A percentile compares a stretch with the other conserved stretches of the same genome.
These are phyloP conservation scores for Gigaspora rosea DNA, from an alignment of 192 early-diverging fungal species.

Conservation along the genomic window DNA sequence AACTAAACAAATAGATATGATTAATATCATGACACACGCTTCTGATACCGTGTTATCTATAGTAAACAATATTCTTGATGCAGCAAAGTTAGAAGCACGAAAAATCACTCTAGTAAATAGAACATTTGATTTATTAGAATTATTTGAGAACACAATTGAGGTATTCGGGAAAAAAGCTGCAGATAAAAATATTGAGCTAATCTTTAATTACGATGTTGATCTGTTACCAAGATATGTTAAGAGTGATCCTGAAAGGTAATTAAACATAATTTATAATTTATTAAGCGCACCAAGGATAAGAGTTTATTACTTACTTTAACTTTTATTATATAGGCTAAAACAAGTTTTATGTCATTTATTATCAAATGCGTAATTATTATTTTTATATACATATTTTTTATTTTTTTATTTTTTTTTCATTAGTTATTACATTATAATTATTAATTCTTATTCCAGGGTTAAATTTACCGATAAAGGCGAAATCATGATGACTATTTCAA, in stretches of 20 bases:
- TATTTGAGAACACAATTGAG: conserved; percentile 42
- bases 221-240: conserved; percentile 30
- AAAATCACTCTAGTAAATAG: conserved; percentile 47
- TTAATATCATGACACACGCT: conserved; percentile 48
- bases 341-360: too few relatives aligned
- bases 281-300: too few relatives aligned
- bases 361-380: too few relatives aligned
- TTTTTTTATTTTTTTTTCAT: too few relatives aligned
- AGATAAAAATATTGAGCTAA: conserved; percentile 43
- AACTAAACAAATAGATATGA: conserved; percentile 45
- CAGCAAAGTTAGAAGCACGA: conserved; percentile 45
- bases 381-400: too few relatives aligned
- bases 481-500: not conserved
- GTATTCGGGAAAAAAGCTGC: conserved; percentile 46
- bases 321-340: too few relatives aligned
- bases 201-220: conserved; percentile 42
- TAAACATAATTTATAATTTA: not conserved
- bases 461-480: too few relatives aligned
- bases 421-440: too few relatives aligned
- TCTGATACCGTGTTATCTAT: conserved; percentile 44
- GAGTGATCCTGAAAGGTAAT: not conserved
- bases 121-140: conserved; percentile 29
- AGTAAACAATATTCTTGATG: conserved; percentile 46
- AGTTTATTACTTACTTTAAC: too few relatives aligned
- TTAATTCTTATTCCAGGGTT: too few relatives aligned